phyloP scores from a whole-genome alignment of 2,329 filamentous ascomycete species.

The Fusarium cicatricum region DNA sequence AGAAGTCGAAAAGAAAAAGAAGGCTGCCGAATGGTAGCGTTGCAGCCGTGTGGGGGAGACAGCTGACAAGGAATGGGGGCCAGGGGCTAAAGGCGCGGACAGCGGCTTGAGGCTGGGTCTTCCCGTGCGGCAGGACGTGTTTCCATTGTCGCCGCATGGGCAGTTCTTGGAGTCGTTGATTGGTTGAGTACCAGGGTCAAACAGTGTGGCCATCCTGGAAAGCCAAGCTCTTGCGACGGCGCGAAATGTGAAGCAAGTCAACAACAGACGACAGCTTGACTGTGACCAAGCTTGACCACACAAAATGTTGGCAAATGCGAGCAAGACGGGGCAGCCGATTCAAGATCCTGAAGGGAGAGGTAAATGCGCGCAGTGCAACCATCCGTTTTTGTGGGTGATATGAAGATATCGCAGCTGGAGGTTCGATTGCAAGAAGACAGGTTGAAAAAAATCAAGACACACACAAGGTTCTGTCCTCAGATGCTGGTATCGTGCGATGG shows the following conservation, averaged over 20 bases:
- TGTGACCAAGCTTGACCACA: not conserved
- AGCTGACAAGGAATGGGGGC: constrained; percentile 37
- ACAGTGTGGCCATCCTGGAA: constrained; percentile 26
- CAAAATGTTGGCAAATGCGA: not conserved
- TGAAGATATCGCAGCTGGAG: constrained; percentile 5
- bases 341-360: not conserved
- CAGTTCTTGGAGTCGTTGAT: constrained; percentile 27
- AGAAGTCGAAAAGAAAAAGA: constrained; percentile 10
- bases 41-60: constrained; percentile 37
- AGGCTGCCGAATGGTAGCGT: constrained; percentile 31
- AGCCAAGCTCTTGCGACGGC: constrained; percentile 28
- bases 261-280: not conserved
- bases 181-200: constrained; percentile 30
- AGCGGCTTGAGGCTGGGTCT: constrained; percentile 39
- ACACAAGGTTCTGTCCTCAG: constrained; percentile 18
- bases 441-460: constrained; percentile 12
- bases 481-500: constrained; percentile 24
- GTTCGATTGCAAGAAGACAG: not conserved
- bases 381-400: not conserved
- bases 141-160: constrained; percentile 44
- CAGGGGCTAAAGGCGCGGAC: constrained; percentile 27
- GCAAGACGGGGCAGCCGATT: not conserved
- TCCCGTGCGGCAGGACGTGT: constrained; percentile 41
- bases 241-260: constrained; percentile 18
- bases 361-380: not conserved